Conservation (phyloP, 1,284 basidiomycete genomes). For the Puccinia hordei region DNA sequence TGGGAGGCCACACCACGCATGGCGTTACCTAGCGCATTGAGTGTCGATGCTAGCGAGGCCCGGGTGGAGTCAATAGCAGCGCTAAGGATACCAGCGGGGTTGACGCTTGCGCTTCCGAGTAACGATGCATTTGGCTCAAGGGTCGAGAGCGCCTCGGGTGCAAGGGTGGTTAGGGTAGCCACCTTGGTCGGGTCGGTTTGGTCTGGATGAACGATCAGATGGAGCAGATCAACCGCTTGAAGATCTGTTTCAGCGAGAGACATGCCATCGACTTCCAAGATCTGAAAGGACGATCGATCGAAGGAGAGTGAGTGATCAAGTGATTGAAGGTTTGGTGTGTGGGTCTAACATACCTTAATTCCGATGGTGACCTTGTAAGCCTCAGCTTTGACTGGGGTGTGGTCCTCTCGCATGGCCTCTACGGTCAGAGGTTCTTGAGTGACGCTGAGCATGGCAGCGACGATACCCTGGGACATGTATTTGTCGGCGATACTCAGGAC, state of each 20-base stretch:
- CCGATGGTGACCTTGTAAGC: conserved; percentile 44
- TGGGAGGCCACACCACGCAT: conserved; percentile 15
- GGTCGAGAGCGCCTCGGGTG: not conserved
- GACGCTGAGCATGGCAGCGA: conserved; percentile 38
- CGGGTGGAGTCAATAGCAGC: not conserved
- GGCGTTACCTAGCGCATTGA: not conserved
- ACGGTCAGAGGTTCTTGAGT: conserved; percentile 23
- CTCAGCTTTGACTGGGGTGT: conserved; percentile 14
- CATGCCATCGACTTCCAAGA: conserved; percentile 41
- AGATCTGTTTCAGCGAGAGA: conserved; percentile 24
- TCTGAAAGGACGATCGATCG: conserved; percentile 5
- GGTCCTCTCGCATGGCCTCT: conserved; percentile 14
- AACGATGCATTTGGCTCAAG: not conserved
- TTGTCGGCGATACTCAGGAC: conserved; percentile 46
- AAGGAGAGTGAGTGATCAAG: not conserved
- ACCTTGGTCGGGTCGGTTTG: conserved; percentile 27
- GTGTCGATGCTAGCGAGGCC: conserved; percentile 16
- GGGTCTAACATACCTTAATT: conserved; percentile 33
- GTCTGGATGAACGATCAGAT: conserved; percentile 47
- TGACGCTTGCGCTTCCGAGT: not conserved
- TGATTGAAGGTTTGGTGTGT: not conserved
- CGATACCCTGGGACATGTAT: conserved; percentile 46
- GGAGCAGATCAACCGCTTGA: conserved; percentile 24
- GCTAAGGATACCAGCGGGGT: not conserved
- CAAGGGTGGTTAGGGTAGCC: conserved; percentile 34